phyloP scores from a whole-genome alignment of 345 rosid species.

The Ceriops decandra region DNA sequence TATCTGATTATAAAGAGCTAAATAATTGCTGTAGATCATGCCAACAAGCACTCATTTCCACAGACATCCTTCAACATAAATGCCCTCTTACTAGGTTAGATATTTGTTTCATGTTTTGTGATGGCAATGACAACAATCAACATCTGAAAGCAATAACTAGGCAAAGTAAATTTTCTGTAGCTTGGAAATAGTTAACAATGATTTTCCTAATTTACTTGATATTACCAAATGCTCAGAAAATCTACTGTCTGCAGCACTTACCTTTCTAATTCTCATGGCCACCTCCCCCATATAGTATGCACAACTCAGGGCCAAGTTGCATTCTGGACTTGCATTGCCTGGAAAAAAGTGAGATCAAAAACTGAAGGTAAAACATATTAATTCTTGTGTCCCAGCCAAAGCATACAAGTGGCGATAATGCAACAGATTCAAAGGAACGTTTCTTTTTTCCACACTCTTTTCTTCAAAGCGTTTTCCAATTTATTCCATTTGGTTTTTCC shows the following conservation, averaged over 20 bases:
- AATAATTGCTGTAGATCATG: not conserved
- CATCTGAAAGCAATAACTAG: not conserved
- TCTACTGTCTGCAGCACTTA: constrained; percentile 17
- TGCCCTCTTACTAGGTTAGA: not conserved
- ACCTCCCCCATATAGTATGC: constrained; percentile 91
- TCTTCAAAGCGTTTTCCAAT: not conserved
- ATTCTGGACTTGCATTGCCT: constrained; percentile 88
- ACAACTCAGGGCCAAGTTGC: constrained; percentile 74
- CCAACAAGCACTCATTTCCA: not conserved
- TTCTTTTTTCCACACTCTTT: not conserved
- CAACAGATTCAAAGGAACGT: not conserved
- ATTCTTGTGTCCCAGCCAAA: not conserved
- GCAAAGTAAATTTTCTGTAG: not conserved
- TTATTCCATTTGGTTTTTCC: not conserved
- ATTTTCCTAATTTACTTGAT: not conserved
- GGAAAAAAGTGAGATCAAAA: constrained; percentile 24
- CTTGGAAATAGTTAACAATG: not conserved
- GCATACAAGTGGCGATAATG: not conserved
- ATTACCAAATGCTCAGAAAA: constrained; percentile 1
- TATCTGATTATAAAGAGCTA: not conserved
- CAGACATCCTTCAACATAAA: not conserved
- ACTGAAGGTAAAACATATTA: not conserved
- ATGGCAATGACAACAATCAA: constrained; percentile 1
- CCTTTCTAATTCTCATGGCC: constrained; percentile 93
- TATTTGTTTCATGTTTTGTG: not conserved